phyloP scores from a whole-genome alignment of 495 filamentous ascomycete species.

The Neurospora sp. region DNA sequence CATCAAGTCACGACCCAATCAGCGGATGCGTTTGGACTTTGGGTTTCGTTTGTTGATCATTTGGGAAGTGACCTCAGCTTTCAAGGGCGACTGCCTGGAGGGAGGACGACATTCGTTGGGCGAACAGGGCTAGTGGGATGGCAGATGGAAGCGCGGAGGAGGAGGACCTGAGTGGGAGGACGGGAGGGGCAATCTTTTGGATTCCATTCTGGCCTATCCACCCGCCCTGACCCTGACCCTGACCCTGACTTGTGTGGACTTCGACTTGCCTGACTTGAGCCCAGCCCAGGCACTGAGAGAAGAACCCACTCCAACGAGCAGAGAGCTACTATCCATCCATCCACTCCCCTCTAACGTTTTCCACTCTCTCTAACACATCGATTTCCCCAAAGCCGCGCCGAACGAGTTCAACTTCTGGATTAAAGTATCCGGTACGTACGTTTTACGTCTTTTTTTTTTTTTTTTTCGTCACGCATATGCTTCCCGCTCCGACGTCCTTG shows the following conservation, averaged over 20 bases:
- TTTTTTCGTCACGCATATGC: background rate
- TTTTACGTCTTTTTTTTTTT: background rate
- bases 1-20: background rate
- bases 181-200: background rate
- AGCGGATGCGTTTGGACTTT: background rate
- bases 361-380: background rate
- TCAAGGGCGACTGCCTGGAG: background rate
- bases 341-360: background rate
- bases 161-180: background rate
- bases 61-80: background rate
- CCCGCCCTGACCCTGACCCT: background rate
- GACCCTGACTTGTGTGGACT: background rate
- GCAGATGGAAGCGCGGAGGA: background rate
- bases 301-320: background rate
- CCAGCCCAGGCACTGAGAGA: background rate
- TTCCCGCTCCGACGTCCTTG: conserved; percentile 1
- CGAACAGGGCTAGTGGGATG: background rate
- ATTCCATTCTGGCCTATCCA: background rate
- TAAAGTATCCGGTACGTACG: background rate
- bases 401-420: background rate
- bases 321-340: background rate
- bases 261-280: background rate
- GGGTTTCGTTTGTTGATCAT: background rate
- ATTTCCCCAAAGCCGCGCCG: background rate
- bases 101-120: background rate